phyloP scores from a whole-genome alignment of 1,284 basidiomycete genomes.

The Ceraceosorus guamensis region DNA sequence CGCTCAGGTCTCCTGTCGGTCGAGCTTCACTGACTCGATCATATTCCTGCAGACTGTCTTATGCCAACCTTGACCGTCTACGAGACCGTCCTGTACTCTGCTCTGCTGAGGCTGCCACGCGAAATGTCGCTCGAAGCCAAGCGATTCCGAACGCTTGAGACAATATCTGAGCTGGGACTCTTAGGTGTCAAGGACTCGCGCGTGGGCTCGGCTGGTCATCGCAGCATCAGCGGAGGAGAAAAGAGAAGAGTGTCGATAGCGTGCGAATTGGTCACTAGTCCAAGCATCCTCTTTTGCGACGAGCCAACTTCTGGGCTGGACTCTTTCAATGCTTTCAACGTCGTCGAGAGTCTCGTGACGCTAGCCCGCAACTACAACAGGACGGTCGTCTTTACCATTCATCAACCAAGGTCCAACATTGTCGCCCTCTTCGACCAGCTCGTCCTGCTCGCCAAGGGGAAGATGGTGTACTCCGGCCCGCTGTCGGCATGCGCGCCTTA shows the following conservation, averaged over 20 bases:
- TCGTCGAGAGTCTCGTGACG: conserved; percentile 77
- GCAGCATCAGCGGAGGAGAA: conserved; percentile 72
- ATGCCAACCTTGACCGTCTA: conserved; percentile 95
- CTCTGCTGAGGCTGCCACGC: conserved; percentile 75
- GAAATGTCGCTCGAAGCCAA: conserved; percentile 93
- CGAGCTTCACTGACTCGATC: too few species aligned
- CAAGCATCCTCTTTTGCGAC: conserved; percentile 84
- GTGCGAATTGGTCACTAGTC: conserved; percentile 90
- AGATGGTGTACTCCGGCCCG: conserved; percentile 71
- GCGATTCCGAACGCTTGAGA: conserved; percentile 86
- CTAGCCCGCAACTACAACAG: conserved; percentile 82
- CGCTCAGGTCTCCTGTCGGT: too few species aligned
- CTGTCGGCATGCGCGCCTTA: conserved; percentile 69
- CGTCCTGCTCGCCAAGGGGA: conserved; percentile 64
- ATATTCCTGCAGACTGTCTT: conserved; percentile 62
- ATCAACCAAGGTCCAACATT: conserved; percentile 96
- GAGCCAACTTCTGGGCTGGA: conserved; percentile 87
- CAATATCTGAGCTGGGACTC: conserved; percentile 90
- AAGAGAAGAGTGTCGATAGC: conserved; percentile 92
- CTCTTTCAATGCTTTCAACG: conserved; percentile 89
- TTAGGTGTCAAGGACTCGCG: conserved; percentile 79
- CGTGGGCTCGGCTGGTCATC: conserved; percentile 61
- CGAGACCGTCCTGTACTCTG: conserved; percentile 90
- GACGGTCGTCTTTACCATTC: conserved; percentile 95
- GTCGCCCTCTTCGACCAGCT: conserved; percentile 90